phyloP scores from a whole-genome alignment of 345 rosid species.

The Euphorbia pulcherrima region DNA sequence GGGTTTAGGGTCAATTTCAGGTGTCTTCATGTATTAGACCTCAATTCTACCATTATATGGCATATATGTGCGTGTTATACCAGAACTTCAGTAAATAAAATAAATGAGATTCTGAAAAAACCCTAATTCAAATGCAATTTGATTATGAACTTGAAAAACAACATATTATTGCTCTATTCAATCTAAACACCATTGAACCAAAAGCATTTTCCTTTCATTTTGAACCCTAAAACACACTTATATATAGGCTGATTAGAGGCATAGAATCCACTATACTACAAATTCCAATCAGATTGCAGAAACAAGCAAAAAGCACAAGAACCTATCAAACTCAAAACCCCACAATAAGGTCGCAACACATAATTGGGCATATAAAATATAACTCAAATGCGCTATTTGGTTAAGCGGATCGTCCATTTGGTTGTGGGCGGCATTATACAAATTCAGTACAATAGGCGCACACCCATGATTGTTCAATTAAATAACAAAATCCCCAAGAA shows the following conservation, averaged over 20 bases:
- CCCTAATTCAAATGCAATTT: neutral
- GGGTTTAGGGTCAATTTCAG: too few relatives aligned
- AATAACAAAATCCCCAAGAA: neutral
- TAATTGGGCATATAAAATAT: neutral
- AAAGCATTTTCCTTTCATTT: neutral
- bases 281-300: neutral
- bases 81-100: neutral
- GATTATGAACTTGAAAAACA: neutral
- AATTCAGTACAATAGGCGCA: neutral
- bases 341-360: neutral
- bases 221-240: neutral
- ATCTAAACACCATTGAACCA: neutral
- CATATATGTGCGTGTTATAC: neutral
- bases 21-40: too few relatives aligned
- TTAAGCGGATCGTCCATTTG: neutral
- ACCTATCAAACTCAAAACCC: neutral
- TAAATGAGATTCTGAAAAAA: neutral
- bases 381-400: neutral
- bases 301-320: neutral
- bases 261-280: neutral
- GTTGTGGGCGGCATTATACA: neutral
- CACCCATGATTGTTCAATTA: neutral
- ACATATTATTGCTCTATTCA: neutral
- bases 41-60: neutral
- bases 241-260: neutral